A percentile compares a stretch with the other conserved stretches of the same genome.
Evolutionary conservation across 164 flowering plant genomes (phyloP).

Genomic region (Chimonanthus salicifolius): DNA sequence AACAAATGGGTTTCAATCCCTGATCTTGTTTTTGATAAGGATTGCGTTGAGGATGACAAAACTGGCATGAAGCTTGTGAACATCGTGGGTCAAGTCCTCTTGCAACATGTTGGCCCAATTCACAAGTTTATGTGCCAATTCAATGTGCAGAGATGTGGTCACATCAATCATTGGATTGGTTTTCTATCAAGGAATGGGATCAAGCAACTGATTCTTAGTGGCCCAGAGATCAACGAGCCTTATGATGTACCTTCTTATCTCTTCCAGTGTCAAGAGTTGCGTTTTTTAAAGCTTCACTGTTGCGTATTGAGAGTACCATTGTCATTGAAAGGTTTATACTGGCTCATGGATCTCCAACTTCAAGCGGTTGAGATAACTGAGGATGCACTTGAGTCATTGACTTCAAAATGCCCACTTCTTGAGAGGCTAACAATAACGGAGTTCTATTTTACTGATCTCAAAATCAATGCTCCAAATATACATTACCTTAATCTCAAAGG

Average conservation of each 20-base stretch:
- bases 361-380: too few species aligned
- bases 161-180: background rate
- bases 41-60: background rate
- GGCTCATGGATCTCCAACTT: too few species aligned
- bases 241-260: slow-evolving; percentile 41
- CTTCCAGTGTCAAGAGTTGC: slow-evolving; percentile 35
- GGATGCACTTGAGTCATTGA: too few species aligned
- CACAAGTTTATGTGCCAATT: background rate
- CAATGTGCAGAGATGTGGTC: background rate
- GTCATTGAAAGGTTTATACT: too few species aligned
- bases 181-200: slow-evolving; percentile 4
- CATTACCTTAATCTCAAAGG: too few species aligned
- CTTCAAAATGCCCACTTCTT: too few species aligned
- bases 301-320: slow-evolving; percentile 11
- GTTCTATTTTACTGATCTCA: too few species aligned
- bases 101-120: background rate
- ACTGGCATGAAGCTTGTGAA: slow-evolving; percentile 8
- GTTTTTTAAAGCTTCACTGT: slow-evolving; percentile 38
- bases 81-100: background rate
- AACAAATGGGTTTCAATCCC: slow-evolving; percentile 3
- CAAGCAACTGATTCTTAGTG: slow-evolving; percentile 7
- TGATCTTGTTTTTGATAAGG: background rate
- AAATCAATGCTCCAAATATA: too few species aligned
- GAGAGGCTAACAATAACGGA: too few species aligned
- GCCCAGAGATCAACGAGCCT: slow-evolving; percentile 37